These are phyloP conservation scores for Aspergillus intermedius DNA, from an alignment of 2,329 filamentous ascomycete species.

Conservation along the genomic window DNA sequence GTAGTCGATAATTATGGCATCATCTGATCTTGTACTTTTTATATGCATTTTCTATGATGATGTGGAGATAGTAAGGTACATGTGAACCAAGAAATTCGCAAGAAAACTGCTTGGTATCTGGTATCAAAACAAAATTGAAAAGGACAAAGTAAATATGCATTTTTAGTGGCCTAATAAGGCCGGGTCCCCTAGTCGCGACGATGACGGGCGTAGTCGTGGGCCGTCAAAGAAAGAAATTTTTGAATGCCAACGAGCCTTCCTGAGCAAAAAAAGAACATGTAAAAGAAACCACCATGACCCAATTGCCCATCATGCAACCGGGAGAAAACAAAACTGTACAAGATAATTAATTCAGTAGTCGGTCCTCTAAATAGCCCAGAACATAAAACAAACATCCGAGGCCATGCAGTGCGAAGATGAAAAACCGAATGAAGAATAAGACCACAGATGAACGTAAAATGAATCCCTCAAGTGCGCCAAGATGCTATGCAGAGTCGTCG, in stretches of 20 bases:
- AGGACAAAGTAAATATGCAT: constrained; percentile 2
- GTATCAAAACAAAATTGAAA: constrained; percentile 5
- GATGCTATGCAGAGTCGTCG: constrained; percentile 35
- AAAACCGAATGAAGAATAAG: constrained; percentile 14
- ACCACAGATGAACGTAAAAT: constrained; percentile 18
- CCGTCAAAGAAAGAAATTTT: neutral
- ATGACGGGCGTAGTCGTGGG: neutral
- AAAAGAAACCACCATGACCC: constrained; percentile 12
- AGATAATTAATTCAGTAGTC: constrained; percentile 23
- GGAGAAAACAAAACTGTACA: constrained; percentile 26
- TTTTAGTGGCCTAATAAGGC: neutral
- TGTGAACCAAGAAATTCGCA: neutral
- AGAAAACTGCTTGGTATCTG: constrained; percentile 4
- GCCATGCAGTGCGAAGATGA: constrained; percentile 24
- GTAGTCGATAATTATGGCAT: neutral
- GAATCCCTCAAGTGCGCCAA: constrained; percentile 28
- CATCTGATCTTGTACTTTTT: neutral
- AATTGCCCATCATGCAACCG: constrained; percentile 5
- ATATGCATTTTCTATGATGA: neutral
- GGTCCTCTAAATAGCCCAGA: constrained; percentile 13
- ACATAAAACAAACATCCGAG: constrained; percentile 19
- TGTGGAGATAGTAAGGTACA: constrained; percentile 1
- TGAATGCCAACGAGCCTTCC: neutral
- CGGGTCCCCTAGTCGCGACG: neutral
- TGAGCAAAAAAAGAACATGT: constrained; percentile 4